Base-by-base conservation (phyloP, 352 stramenopile species). In the Globisporangium takayamanum region DNA sequence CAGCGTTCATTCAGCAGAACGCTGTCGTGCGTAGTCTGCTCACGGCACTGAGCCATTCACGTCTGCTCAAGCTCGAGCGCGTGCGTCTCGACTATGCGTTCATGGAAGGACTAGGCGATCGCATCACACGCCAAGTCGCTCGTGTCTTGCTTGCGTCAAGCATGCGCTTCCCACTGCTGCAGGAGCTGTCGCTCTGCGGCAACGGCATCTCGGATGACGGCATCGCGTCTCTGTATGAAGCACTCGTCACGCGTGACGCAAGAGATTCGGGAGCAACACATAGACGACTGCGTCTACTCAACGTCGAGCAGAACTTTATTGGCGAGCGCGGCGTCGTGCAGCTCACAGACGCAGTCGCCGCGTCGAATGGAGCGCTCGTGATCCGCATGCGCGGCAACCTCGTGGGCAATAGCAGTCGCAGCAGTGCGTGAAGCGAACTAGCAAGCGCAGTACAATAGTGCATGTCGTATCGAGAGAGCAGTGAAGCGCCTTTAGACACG, bases 131-230 rank as follows among this genome's bases (percentile, higher is more conserved):
- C 12, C 64, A 79, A 49, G 61, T 86, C 20, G 74, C 72, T 2
- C 36, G 50, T 5, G 46, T 76, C n/a, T 16, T 83, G 46, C 53
- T 59, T 1, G 66, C 66, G 5, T 60, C 69, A 7, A 66, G 57
- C 8, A 65, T 42, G 26, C 67, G 55, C 1, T 78, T 81, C n/a
- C 70, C 70, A 18, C 33, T 44, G 2, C 59, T 86, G 6, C 66
- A 64, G 10, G 60, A 64, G 49, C 52, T 86, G 11, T 72, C 68
- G 5, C 60, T 86, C 4, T 61, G 66, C 3, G 76, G 76, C 48
- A 86, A 86, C 55, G 79, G 76, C 59, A 77, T 86, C 57, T 74
- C 76, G 20, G 76, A 86, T 55, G 74, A 78, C 22, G 74, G 72
- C 22, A 56, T 70, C 8, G 53, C 70, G 53, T 63, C 69, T 33